A percentile compares a stretch with the other conserved stretches of the same genome.
These are phyloP conservation scores for Pholiota microspora DNA, from an alignment of 768 basidiomycete genomes.

Conservation along the genomic window DNA sequence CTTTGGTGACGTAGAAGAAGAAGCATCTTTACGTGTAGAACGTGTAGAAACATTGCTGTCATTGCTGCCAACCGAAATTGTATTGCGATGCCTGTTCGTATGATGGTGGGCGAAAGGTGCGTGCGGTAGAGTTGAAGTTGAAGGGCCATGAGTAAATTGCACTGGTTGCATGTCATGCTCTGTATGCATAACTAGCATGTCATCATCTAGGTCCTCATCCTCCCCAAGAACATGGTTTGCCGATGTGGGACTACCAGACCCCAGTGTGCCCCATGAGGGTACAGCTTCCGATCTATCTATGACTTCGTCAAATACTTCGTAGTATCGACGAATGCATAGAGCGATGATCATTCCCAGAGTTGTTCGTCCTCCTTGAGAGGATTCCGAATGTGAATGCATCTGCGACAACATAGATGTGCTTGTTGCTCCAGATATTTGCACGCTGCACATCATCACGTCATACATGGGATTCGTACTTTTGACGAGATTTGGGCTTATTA, in stretches of 20 bases:
- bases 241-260: conserved; percentile 21
- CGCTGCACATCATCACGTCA: conserved; percentile 73
- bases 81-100: conserved; percentile 24
- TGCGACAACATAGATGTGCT: conserved; percentile 2
- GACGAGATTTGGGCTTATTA: conserved; percentile 78
- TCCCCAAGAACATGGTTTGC: conserved; percentile 38
- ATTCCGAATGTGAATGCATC: not conserved
- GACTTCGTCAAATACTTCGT: conserved; percentile 85
- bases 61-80: conserved; percentile 20
- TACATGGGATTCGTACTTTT: conserved; percentile 62
- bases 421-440: conserved; percentile 39
- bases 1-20: conserved; percentile 18
- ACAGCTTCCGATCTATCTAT: conserved; percentile 66
- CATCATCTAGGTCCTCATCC: conserved; percentile 52
- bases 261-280: conserved; percentile 29
- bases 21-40: conserved; percentile 21
- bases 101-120: conserved; percentile 1
- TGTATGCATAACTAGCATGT: conserved; percentile 68
- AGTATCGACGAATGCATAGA: conserved; percentile 79
- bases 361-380: conserved; percentile 41
- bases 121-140: not conserved
- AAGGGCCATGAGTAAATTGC: conserved; percentile 1
- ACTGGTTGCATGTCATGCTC: not conserved
- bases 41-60: conserved; percentile 10
- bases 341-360: conserved; percentile 73